These are phyloP conservation scores for Angomonas desouzai DNA, from an alignment of 208 protist genomes.

Conservation along the genomic window DNA sequence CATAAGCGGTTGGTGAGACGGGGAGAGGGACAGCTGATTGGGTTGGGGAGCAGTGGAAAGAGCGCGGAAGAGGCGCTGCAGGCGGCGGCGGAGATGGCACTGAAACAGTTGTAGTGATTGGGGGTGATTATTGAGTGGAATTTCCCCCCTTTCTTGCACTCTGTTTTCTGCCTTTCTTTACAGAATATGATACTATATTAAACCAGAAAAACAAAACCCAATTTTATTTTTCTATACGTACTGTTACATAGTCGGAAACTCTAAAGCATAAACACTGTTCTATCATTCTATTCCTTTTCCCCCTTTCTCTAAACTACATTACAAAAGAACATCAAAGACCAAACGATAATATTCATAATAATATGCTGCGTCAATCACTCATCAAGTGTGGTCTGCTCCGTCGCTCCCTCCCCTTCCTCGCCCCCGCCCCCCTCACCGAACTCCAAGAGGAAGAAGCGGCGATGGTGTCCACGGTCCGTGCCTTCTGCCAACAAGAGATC, in stretches of 20 bases:
- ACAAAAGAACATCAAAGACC: neutral
- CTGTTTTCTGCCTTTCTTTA: neutral
- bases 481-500: constrained; percentile 60
- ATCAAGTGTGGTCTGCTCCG: constrained; percentile 32
- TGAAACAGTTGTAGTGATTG: constrained; percentile 37
- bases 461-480: constrained; percentile 57
- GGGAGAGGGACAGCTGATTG: constrained; percentile 67
- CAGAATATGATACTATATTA: too few relatives aligned
- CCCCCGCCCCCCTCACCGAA: constrained; percentile 27
- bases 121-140: neutral
- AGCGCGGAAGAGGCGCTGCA: constrained; percentile 47
- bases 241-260: neutral
- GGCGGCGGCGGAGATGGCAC: constrained; percentile 43
- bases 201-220: neutral
- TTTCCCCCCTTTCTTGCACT: neutral
- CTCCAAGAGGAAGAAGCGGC: constrained; percentile 65
- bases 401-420: constrained; percentile 13
- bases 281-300: constrained; percentile 4
- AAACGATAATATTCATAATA: constrained; percentile 8
- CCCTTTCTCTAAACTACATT: neutral
- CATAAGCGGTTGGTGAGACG: constrained; percentile 34
- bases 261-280: too few relatives aligned
- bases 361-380: constrained; percentile 28
- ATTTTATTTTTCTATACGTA: neutral
- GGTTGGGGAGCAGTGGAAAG: constrained; percentile 42